Conservation (phyloP, 768 basidiomycete species). For the Hemileccinum rubropunctum region DNA sequence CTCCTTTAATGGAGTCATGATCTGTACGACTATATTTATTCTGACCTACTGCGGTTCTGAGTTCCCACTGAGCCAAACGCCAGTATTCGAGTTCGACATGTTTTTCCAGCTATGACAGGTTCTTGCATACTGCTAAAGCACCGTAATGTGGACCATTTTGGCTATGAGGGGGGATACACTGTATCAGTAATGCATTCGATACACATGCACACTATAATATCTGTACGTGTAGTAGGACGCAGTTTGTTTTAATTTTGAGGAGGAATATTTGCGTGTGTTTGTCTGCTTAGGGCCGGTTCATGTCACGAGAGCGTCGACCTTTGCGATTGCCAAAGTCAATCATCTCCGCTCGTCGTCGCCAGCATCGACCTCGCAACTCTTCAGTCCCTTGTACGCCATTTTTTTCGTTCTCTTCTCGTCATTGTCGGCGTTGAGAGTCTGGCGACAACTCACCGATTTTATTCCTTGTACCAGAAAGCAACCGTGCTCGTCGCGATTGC, state of each 20-base stretch:
- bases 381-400: constrained; percentile 17
- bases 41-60: neutral
- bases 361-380: constrained; percentile 23
- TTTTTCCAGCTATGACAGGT: constrained; percentile 17
- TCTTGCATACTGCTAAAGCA: constrained; percentile 33
- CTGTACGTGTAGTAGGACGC: constrained; percentile 17
- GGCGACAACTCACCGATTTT: constrained; percentile 21
- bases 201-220: constrained; percentile 27
- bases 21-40: constrained; percentile 20
- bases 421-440: neutral
- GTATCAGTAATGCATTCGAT: constrained; percentile 32
- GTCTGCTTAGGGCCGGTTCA: constrained; percentile 34
- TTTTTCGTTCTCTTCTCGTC: neutral
- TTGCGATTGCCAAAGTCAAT: constrained; percentile 28
- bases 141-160: constrained; percentile 25
- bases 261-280: constrained; percentile 29
- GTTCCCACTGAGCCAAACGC: constrained; percentile 1
- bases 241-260: neutral
- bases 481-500: constrained; percentile 28
- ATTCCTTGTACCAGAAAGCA: constrained; percentile 21
- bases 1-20: constrained; percentile 28
- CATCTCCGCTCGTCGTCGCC: constrained; percentile 30
- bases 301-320: constrained; percentile 19
- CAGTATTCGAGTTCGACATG: constrained; percentile 1
- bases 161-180: constrained; percentile 20